Evolutionary conservation across 176 grass and related monocot species (phyloP), one percentile per base, ranked within the genome.

Genomic region (Chloris gayana): DNA sequence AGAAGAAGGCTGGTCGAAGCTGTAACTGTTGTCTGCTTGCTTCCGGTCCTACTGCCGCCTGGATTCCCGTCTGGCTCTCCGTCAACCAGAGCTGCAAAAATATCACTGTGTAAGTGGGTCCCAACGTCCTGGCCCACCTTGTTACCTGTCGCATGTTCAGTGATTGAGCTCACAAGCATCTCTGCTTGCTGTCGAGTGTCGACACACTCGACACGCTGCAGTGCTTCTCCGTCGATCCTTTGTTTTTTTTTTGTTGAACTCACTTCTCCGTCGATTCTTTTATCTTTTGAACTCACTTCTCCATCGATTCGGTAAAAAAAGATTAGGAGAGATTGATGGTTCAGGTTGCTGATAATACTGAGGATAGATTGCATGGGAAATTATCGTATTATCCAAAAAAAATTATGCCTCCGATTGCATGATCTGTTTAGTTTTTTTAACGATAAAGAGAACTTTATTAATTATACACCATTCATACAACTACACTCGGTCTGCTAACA

Each of bases 61-160:
- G 66, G 74, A 85, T 39, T 71, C 83, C 41, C 64, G 24, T 34
- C 24, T 12, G 15, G 7, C 69, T 31, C 56, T 46, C 82, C n/a
- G 49, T 61, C 54, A n/a, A 56, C 3, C 53, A 56, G 2, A 26
- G 5, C 7, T 8, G 30, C 41, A 76, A 76, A 59, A 84, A 78
- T 78, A 78, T 78, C 74, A 7, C 53, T 53, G 31, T 54, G 1
- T 18, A 38, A 3, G 39, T 44, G 81, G 71, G 67, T 26, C 82
- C 45, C 64, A 22, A 37, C 6, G 14, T 22, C 13, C 9, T 1
- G 1, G 30, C 10, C 32, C 11, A 5, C 50, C 31, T 1, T 0
- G 25, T 22, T 49, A 13, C 29, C 72, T 38, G 72, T 70, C 42
- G 54, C 12, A 2, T 17, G 34, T 44, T 54, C 32, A 26, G 25